These are phyloP conservation scores for Eragrostis tef DNA, from an alignment of 202 grass and related monocot species.

Conservation along the genomic window DNA sequence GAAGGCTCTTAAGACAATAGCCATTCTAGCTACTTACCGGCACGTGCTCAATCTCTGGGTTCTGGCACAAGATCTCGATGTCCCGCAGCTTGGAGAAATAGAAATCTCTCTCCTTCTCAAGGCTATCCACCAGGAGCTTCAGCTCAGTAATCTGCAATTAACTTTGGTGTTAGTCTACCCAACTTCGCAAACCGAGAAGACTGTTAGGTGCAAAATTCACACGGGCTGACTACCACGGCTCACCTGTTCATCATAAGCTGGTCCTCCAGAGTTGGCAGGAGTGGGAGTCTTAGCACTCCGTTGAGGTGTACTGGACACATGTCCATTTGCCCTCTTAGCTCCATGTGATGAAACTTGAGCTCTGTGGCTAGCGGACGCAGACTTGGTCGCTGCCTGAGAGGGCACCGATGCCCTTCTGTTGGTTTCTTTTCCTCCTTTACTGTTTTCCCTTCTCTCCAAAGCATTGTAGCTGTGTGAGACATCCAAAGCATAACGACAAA, in stretches of 20 bases:
- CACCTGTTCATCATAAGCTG: conserved; percentile 80
- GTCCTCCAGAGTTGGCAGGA: conserved; percentile 50
- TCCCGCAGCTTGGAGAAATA: conserved; percentile 95
- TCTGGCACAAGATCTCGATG: conserved; percentile 87
- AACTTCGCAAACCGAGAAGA: not conserved
- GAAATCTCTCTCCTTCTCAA: conserved; percentile 97
- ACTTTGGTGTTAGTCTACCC: not conserved
- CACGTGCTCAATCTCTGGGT: conserved; percentile 62
- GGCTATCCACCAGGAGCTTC: conserved; percentile 86
- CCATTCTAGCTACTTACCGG: conserved; percentile 54
- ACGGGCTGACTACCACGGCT: not conserved
- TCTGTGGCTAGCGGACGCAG: conserved; percentile 54
- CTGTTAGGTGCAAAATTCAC: not conserved
- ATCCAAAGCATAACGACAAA: conserved; percentile 7
- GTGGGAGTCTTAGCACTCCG: conserved; percentile 53
- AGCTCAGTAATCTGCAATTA: conserved; percentile 84
- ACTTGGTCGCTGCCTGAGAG: conserved; percentile 59
- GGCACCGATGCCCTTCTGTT: conserved; percentile 76
- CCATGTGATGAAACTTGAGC: conserved; percentile 56
- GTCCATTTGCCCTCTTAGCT: conserved; percentile 51
- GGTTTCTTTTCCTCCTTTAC: conserved; percentile 93
- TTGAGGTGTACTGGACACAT: conserved; percentile 50
- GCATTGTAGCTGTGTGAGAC: conserved; percentile 71
- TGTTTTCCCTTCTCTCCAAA: conserved; percentile 78
- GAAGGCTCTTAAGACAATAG: not conserved